A percentile compares a stretch with the other conserved stretches of the same genome.
phyloP scores from a whole-genome alignment of 2,329 filamentous ascomycete species.

The Pyrenochaeta sp. region DNA sequence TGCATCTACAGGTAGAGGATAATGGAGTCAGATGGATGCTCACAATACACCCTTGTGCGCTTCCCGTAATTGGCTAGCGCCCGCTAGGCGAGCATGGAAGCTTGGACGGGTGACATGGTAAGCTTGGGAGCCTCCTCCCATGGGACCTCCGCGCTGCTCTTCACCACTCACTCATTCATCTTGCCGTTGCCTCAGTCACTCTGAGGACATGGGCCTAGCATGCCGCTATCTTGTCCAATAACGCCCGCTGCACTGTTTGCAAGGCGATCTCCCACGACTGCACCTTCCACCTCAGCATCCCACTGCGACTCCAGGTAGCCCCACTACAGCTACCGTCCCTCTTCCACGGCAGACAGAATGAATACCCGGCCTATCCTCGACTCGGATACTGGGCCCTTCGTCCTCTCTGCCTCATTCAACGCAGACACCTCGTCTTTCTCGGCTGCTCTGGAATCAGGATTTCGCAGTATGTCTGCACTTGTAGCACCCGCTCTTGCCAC shows the following conservation, averaged over 20 bases:
- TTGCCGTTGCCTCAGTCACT: constrained; percentile 16
- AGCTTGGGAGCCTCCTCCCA: constrained; percentile 8
- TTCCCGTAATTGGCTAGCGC: constrained; percentile 18
- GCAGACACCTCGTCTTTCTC: constrained; percentile 84
- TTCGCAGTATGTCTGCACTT: constrained; percentile 72
- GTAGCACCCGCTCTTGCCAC: not conserved
- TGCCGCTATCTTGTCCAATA: constrained; percentile 20
- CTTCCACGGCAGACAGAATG: constrained; percentile 63
- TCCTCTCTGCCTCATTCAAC: constrained; percentile 87
- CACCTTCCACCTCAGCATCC: constrained; percentile 7
- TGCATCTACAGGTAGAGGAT: not conserved
- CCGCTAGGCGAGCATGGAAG: constrained; percentile 23
- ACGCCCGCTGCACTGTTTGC: constrained; percentile 21
- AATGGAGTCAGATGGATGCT: not conserved
- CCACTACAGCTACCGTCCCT: constrained; percentile 6
- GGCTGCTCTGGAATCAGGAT: constrained; percentile 85
- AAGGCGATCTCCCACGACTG: constrained; percentile 15
- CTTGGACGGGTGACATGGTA: constrained; percentile 28
- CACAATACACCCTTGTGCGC: not conserved
- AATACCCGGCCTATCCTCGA: constrained; percentile 90
- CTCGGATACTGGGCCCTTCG: constrained; percentile 74
- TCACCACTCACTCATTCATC: constrained; percentile 9
- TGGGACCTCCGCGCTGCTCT: constrained; percentile 10
- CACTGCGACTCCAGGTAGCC: constrained; percentile 23
- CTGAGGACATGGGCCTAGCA: constrained; percentile 32